Conservation (phyloP, 257 asterid species). For the Solanum pinnatisectum region DNA sequence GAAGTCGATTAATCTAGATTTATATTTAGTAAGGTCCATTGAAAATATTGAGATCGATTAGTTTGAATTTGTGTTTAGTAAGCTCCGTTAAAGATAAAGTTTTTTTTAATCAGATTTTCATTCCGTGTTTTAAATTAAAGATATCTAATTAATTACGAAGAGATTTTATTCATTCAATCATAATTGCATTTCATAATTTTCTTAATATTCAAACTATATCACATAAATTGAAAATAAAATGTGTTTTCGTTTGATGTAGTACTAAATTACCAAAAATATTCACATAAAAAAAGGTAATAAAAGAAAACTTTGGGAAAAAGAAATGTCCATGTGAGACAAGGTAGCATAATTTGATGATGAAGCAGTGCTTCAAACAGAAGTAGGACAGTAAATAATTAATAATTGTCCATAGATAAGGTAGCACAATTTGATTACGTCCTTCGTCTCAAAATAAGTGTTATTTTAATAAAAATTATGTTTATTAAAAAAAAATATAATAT, state of each 20-base stretch:
- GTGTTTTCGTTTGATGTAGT: background rate
- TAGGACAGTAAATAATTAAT: background rate
- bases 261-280: background rate
- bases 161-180: background rate
- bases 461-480: rapidly evolving
- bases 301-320: conserved; percentile 9
- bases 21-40: background rate
- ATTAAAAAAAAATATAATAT: background rate
- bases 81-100: background rate
- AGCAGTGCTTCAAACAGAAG: background rate
- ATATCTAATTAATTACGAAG: too few species aligned
- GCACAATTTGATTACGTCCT: background rate
- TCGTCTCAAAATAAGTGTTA: background rate
- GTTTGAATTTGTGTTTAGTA: background rate
- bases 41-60: rapidly evolving
- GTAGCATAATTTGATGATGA: background rate
- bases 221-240: background rate
- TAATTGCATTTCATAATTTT: background rate
- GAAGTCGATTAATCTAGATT: background rate
- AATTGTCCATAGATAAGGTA: background rate
- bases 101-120: background rate
- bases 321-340: background rate
- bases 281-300: background rate
- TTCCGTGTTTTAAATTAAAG: background rate
- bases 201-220: background rate